Base-by-base conservation (phyloP, 1,284 basidiomycete genomes). In the Cryptococcus wingfieldii region DNA sequence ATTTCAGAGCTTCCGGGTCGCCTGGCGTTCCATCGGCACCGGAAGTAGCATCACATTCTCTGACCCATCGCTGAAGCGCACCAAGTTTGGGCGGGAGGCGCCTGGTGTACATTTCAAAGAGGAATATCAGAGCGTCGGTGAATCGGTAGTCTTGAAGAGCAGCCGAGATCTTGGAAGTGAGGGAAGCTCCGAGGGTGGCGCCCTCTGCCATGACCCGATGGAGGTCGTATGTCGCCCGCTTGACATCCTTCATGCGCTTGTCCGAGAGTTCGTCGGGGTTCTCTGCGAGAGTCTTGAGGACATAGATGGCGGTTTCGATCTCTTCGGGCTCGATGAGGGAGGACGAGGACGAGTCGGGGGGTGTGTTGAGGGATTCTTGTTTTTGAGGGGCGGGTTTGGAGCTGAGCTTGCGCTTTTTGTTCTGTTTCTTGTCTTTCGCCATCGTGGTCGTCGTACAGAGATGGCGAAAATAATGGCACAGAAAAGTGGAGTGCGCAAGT, bases 51-150 rank as follows among this genome's bases (percentile, higher is more conserved):
- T 83, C 82, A 63, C 81, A 82, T 61, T 83, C 82, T 28, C 82
- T 69, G 10, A 82, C 81, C 82, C 82, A 83, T 23, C 82, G 76
- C 63, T 83, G 82, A 8, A 83, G 69, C 3, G 81, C 79, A 10
- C 82, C 82, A n/a, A 83, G 78, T 62, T 82, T 82, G 12, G 82
- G 81, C 5, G 79, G 68, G 13, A 80, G 72, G 9, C 75, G 68
- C 9, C 81, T 79, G 39, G 81, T 77, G 51, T 79, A 78, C 76
- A 83, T 80, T 63, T 83, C 82, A 49, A 80, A 79, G n/a, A 83
- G 73, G 19, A 80, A 70, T 23, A 83, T 79, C 23, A 83, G 77
- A 5, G 82, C 81, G 58, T 81, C 75, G 18, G 67, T 68, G 61
- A 74, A 72, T 9, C 71, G 69, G 50, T 79, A 78, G 58, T 80